phyloP scores from a whole-genome alignment of 257 asterid genomes.

The Henckelia pumila region DNA sequence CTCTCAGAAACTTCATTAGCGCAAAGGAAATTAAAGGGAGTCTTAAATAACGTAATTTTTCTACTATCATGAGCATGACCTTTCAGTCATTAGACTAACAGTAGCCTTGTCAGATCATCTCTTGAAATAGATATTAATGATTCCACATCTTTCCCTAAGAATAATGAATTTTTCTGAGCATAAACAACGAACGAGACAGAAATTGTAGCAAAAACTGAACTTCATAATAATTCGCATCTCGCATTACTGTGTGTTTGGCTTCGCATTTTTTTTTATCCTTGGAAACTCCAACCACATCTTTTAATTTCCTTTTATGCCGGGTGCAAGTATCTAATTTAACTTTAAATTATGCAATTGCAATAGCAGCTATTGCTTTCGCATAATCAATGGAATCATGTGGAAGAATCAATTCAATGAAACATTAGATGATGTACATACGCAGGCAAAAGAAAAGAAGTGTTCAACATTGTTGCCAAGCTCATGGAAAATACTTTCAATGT shows the following conservation, averaged over 20 bases:
- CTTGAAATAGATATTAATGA: not conserved
- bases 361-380: not conserved
- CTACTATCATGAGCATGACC: not conserved
- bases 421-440: no score
- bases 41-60: no score
- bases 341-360: not conserved
- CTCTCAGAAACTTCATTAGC: no score
- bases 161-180: not conserved
- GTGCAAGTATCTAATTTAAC: not conserved
- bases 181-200: not conserved
- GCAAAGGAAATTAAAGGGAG: not conserved
- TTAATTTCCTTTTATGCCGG: not conserved
- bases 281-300: not conserved
- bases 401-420: not conserved
- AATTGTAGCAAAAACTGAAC: no score
- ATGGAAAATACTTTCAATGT: no score
- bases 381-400: not conserved
- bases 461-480: no score
- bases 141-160: not conserved
- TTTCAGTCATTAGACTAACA: not conserved
- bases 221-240: no score
- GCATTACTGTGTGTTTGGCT: not conserved
- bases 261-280: no score
- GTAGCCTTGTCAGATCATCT: not conserved
- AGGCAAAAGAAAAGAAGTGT: no score